Evolutionary conservation across 2,329 filamentous ascomycete genomes (phyloP).

Genomic region (Exophiala mesophila): DNA sequence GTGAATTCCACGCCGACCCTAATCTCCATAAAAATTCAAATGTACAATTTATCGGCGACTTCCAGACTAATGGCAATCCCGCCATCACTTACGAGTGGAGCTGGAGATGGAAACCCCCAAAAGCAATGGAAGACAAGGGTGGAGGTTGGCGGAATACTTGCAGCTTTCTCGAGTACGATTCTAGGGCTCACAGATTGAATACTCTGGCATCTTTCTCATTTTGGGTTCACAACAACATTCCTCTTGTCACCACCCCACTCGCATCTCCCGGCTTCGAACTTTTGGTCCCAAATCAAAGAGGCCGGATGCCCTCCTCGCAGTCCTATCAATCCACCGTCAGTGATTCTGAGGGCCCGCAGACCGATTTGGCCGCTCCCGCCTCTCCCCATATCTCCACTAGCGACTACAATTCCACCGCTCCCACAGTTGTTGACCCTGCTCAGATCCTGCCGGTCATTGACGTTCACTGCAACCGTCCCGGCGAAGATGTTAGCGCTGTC

Average conservation of each 20-base stretch:
- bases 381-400: constrained; percentile 27
- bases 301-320: constrained; percentile 79
- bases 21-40: constrained; percentile 97
- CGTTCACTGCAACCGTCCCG: constrained; percentile 76
- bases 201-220: constrained; percentile 91
- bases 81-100: constrained; percentile 90
- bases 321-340: constrained; percentile 80
- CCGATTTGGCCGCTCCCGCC: constrained; percentile 31
- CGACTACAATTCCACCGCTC: constrained; percentile 30
- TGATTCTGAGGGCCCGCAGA: constrained; percentile 53
- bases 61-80: constrained; percentile 71
- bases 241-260: constrained; percentile 51
- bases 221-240: constrained; percentile 71
- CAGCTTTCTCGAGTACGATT: constrained; percentile 97
- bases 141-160: constrained; percentile 95
- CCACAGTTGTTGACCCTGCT: constrained; percentile 20
- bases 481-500: constrained; percentile 75
- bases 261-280: constrained; percentile 70
- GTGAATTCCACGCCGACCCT: constrained; percentile 94
- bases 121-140: constrained; percentile 70
- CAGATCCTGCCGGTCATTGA: constrained; percentile 65
- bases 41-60: constrained; percentile 91
- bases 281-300: constrained; percentile 62
- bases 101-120: constrained; percentile 96
- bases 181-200: constrained; percentile 80